A percentile compares a stretch with the other conserved stretches of the same genome.
These are phyloP conservation scores for Stephanodiscus triporus DNA, from an alignment of 108 stramenopile species.

Conservation along the genomic window DNA sequence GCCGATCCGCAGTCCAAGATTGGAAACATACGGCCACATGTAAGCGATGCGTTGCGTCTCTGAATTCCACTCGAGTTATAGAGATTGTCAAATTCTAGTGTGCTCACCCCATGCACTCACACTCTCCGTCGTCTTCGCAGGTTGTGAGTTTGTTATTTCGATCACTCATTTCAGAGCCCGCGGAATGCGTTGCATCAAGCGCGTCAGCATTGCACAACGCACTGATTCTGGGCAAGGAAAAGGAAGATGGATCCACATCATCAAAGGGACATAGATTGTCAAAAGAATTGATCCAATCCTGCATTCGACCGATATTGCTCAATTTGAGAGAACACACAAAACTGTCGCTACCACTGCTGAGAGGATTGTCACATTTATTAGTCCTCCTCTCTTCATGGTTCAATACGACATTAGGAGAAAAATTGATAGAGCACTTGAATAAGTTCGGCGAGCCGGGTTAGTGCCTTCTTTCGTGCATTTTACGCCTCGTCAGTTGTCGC, in stretches of 20 bases:
- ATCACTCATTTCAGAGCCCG: constrained; percentile 72
- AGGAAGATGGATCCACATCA: constrained; percentile 19
- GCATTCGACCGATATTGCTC: constrained; percentile 80
- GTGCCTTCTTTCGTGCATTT: background rate
- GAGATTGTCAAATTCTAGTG: background rate
- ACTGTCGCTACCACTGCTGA: constrained; percentile 66
- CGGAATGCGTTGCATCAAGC: constrained; percentile 60
- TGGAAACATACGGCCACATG: constrained; percentile 70
- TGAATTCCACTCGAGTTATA: background rate
- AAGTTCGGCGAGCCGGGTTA: constrained; percentile 74
- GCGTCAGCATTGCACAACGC: constrained; percentile 74
- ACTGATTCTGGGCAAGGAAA: constrained; percentile 59
- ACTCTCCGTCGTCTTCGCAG: constrained; percentile 35
- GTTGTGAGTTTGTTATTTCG: constrained; percentile 83
- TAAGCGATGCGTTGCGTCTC: background rate
- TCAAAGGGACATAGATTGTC: constrained; percentile 61
- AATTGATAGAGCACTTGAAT: constrained; percentile 82
- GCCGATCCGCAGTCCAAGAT: constrained; percentile 56
- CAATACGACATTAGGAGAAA: constrained; percentile 85
- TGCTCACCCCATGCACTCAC: background rate
- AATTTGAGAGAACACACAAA: constrained; percentile 81
- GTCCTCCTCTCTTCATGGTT: constrained; percentile 84
- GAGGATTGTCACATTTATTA: constrained; percentile 73
- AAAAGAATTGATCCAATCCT: constrained; percentile 86
- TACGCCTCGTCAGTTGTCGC: background rate